These are phyloP conservation scores for Caloboletus inedulis DNA, from an alignment of 1,284 basidiomycete genomes.

Conservation along the genomic window DNA sequence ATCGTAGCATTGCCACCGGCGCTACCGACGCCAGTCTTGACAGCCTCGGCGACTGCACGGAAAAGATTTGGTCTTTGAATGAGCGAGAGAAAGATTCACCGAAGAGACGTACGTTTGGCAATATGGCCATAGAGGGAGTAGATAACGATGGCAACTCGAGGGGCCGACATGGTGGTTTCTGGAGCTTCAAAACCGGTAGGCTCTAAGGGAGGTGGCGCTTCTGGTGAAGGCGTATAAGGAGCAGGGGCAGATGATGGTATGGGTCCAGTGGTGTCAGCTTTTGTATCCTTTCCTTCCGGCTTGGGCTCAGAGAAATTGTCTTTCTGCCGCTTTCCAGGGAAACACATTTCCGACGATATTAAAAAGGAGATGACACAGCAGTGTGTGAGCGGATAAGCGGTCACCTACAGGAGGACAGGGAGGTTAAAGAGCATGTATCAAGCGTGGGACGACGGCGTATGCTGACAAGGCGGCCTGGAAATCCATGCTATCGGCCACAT, in stretches of 20 bases:
- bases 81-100: not conserved
- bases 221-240: not conserved
- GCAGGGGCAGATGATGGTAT: slow-evolving; percentile 11
- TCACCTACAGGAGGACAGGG: not conserved
- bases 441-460: slow-evolving; percentile 27
- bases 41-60: slow-evolving; percentile 69
- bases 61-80: not conserved
- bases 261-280: slow-evolving; percentile 10
- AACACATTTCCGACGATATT: slow-evolving; percentile 36
- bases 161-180: slow-evolving; percentile 30
- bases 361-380: not conserved
- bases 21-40: slow-evolving; percentile 67
- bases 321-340: slow-evolving; percentile 41
- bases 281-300: slow-evolving; percentile 17
- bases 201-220: slow-evolving; percentile 1
- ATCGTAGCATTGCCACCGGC: slow-evolving; percentile 73
- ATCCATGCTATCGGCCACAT: slow-evolving; percentile 10
- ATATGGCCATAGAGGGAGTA: slow-evolving; percentile 85
- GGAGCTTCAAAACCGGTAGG: not conserved
- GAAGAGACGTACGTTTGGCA: slow-evolving; percentile 51
- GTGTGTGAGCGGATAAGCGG: slow-evolving; percentile 6
- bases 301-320: slow-evolving; percentile 32
- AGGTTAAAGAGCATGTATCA: slow-evolving; percentile 1
- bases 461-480: slow-evolving; percentile 16
- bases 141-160: slow-evolving; percentile 77